Percentiles rank a stretch among this genome's conserved stretches.
Evolutionary conservation across 2,329 filamentous ascomycete species (phyloP).

Genomic region (Pestalotiopsis sp.): DNA sequence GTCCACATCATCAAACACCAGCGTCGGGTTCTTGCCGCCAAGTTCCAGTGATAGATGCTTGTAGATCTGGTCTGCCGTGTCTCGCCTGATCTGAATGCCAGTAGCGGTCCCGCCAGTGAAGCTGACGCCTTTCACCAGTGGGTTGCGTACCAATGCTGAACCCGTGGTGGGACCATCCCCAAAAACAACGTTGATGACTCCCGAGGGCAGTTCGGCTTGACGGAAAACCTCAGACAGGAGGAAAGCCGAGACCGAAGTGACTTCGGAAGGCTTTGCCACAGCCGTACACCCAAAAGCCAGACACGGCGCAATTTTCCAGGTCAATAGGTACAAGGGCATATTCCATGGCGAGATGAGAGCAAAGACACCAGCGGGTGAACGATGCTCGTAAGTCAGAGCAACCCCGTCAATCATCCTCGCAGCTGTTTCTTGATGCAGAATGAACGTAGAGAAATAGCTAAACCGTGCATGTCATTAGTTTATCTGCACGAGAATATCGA

Average conservation of each 20-base stretch:
- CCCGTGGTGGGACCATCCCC: constrained; percentile 35
- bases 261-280: constrained; percentile 36
- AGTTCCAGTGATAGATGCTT: constrained; percentile 35
- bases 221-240: constrained; percentile 28
- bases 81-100: constrained; percentile 32
- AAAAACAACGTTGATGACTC: constrained; percentile 35
- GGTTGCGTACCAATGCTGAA: constrained; percentile 28
- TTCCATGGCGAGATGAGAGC: constrained; percentile 38
- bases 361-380: constrained; percentile 35
- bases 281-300: constrained; percentile 38
- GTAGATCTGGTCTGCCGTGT: constrained; percentile 32
- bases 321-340: constrained; percentile 37
- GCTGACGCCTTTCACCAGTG: constrained; percentile 30
- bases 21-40: constrained; percentile 54
- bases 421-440: constrained; percentile 33
- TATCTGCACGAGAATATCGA: neutral
- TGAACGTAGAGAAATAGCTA: constrained; percentile 37
- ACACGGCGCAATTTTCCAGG: constrained; percentile 38
- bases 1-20: constrained; percentile 56
- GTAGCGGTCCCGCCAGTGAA: constrained; percentile 37
- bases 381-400: constrained; percentile 35
- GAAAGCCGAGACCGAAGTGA: constrained; percentile 35
- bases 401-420: constrained; percentile 34
- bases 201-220: constrained; percentile 27
- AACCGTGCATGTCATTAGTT: neutral